Evolutionary conservation across 352 stramenopile genomes (phyloP), one percentile per base, ranked within the genome.

Genomic region (Phytophthora idaei): DNA sequence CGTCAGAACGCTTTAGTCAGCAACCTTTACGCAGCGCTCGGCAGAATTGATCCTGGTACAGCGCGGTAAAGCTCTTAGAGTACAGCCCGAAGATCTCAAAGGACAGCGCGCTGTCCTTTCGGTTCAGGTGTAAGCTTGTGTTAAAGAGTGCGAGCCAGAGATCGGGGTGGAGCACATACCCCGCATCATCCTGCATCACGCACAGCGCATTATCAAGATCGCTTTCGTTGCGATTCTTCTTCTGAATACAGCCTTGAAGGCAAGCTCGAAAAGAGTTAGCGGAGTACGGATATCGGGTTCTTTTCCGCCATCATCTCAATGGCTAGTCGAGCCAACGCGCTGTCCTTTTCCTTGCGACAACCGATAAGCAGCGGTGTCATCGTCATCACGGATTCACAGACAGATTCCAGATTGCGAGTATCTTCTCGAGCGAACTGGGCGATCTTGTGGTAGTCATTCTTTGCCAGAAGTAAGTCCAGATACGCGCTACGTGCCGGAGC

Each of bases 101-200:
- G 9, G 32, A 37, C 32, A 37, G 32, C 8, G 32, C 32, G n/a
- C 44, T 52, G 12, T 71, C 55, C n/a, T 53, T 50, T 36, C 57
- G 67, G 17, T 64, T 61, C 45, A 68, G 28, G 53, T 79, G 74
- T 11, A 81, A 45, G 27, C 69, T 74, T 57, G 75, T 61, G 56
- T 83, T 80, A 34, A 83, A 72, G 25, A 83, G 57, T 34, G 67
- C 49, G 48, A 72, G 77, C 72, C 75, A 83, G 39, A 78, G 56
- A 7, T 57, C 58, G 8, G 75, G 75, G n/a, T 66, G 56, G 25
- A 77, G 52, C 12, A 79, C 53, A 61, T 81, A 83, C 21, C 69
- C 75, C n/a, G 57, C 69, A 29, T 78, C 69, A 4, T 68, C 49
- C 4, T 15, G 31, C 75, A 79, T 81, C 39, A 29, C 61, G 3